Percentiles rank a stretch among this genome's conserved stretches.
Conservation (phyloP, 768 basidiomycete species). For the Dendrothele bispora region DNA sequence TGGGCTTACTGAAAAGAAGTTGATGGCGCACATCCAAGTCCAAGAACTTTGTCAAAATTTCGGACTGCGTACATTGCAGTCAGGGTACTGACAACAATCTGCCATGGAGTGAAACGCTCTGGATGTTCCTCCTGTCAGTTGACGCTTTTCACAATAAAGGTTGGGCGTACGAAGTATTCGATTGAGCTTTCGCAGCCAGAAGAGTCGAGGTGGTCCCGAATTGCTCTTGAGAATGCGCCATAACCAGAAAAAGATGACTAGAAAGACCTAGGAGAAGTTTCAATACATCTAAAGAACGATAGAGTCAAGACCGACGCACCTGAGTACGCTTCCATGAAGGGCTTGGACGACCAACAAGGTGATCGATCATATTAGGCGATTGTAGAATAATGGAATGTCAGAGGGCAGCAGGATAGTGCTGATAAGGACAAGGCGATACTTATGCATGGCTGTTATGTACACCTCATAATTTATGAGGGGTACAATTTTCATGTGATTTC, state of each 20-base stretch:
- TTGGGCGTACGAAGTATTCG: constrained; percentile 53
- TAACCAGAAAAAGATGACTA: constrained; percentile 91
- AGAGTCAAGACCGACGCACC: constrained; percentile 35
- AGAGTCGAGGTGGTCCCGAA: constrained; percentile 61
- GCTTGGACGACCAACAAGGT: constrained; percentile 83
- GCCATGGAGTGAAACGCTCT: constrained; percentile 95
- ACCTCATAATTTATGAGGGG: background rate
- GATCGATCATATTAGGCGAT: constrained; percentile 88
- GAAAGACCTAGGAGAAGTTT: constrained; percentile 63
- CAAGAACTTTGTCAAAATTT: constrained; percentile 84
- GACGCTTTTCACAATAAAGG: background rate
- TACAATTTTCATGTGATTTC: constrained; percentile 32
- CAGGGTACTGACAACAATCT: constrained; percentile 83
- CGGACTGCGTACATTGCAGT: constrained; percentile 82
- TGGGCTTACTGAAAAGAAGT: constrained; percentile 1
- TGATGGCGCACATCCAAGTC: constrained; percentile 63
- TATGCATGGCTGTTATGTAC: too few species aligned
- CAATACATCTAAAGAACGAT: background rate
- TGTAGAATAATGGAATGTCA: background rate
- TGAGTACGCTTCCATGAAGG: constrained; percentile 89
- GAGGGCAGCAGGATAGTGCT: background rate
- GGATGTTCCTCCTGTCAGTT: constrained; percentile 4
- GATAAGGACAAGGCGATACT: too few species aligned
- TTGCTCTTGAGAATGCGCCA: constrained; percentile 74
- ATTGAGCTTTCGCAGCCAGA: constrained; percentile 63